Conservation (phyloP, 164 flowering plant species). For the Buxus sempervirens region DNA sequence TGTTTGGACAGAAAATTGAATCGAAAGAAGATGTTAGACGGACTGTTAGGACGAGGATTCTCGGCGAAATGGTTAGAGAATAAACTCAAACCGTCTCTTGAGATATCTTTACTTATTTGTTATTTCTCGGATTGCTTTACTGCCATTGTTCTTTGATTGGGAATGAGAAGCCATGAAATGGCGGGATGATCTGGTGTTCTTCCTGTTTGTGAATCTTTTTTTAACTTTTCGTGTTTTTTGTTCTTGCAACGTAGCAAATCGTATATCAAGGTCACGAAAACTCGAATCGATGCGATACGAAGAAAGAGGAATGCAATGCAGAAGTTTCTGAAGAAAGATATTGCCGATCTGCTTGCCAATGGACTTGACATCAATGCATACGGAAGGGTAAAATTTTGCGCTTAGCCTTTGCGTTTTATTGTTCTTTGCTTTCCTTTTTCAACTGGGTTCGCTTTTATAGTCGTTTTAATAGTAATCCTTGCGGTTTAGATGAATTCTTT, state of each 20-base stretch:
- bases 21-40: conserved; percentile 67
- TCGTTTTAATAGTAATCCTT: too few relatives aligned
- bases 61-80: conserved; percentile 58
- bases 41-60: conserved; percentile 67
- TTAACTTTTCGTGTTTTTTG: conserved; percentile 9
- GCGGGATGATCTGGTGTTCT: not conserved
- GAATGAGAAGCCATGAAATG: not conserved
- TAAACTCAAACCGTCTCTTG: not conserved
- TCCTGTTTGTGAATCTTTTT: not conserved
- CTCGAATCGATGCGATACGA: conserved; percentile 62
- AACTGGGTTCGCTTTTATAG: too few relatives aligned
- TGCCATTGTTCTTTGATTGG: not conserved
- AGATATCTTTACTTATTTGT: not conserved
- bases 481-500: too few relatives aligned
- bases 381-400: conserved; percentile 52
- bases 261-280: conserved; percentile 50
- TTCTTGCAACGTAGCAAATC: conserved; percentile 56
- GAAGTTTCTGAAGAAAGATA: conserved; percentile 75
- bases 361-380: conserved; percentile 82
- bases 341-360: conserved; percentile 76
- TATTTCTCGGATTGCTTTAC: not conserved
- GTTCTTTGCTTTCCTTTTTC: not conserved
- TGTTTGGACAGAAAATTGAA: not conserved
- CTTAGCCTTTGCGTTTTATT: not conserved
- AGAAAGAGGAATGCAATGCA: conserved; percentile 72